Evolutionary conservation across 768 basidiomycete species (phyloP).

Genomic region (Mycena indigotica): DNA sequence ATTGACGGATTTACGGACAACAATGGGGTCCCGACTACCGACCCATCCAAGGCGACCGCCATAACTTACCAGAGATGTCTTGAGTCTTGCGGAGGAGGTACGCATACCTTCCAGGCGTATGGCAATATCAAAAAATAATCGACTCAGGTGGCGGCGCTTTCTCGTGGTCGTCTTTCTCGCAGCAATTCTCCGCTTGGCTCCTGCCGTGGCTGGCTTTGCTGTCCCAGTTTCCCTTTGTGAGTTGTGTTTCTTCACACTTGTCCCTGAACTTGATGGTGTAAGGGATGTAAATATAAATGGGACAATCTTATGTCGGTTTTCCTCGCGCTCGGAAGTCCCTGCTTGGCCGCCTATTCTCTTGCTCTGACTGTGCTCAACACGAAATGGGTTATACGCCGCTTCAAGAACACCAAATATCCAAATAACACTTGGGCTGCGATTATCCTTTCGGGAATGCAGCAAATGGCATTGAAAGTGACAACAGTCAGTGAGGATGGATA

Average conservation of each 20-base stretch:
- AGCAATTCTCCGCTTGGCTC: constrained; percentile 47
- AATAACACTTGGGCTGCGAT: constrained; percentile 34
- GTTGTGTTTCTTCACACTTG: neutral
- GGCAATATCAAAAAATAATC: neutral
- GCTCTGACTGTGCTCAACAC: constrained; percentile 44
- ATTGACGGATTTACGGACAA: constrained; percentile 29
- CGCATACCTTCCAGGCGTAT: constrained; percentile 14
- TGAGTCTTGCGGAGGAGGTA: constrained; percentile 28
- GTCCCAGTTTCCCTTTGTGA: constrained; percentile 48
- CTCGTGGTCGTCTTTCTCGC: constrained; percentile 37
- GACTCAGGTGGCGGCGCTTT: constrained; percentile 8
- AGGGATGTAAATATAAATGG: constrained; percentile 37
- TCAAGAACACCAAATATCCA: constrained; percentile 32
- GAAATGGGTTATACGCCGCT: constrained; percentile 42
- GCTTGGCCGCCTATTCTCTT: constrained; percentile 48
- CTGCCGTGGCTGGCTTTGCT: constrained; percentile 51
- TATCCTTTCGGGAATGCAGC: constrained; percentile 44
- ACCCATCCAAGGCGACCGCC: constrained; percentile 28
- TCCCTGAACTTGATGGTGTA: neutral
- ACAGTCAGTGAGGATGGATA: constrained; percentile 13
- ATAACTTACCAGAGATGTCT: constrained; percentile 35
- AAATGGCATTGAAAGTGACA: constrained; percentile 39
- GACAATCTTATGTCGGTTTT: constrained; percentile 46
- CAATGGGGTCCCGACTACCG: constrained; percentile 26
- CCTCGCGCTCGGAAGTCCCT: constrained; percentile 47